These are phyloP conservation scores for Taphrina confusa DNA, from an alignment of 1,139 yeast species.

Conservation along the genomic window DNA sequence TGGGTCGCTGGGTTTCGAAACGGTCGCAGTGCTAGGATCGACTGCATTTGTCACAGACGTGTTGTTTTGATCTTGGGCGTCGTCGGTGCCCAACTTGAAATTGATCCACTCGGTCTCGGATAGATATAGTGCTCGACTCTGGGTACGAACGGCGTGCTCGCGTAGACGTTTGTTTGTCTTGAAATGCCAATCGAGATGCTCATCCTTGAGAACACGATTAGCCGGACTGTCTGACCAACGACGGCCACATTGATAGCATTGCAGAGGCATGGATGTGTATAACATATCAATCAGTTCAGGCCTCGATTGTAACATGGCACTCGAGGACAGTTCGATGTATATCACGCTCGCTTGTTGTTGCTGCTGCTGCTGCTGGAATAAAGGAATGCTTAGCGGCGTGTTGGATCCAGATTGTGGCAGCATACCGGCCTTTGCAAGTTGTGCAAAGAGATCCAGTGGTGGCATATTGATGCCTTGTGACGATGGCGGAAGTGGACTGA, in stretches of 20 bases:
- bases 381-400: neutral
- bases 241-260: slow-evolving; percentile 88
- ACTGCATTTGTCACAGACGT: slow-evolving; percentile 31
- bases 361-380: neutral
- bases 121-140: slow-evolving; percentile 81
- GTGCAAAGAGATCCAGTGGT: slow-evolving; percentile 14
- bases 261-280: slow-evolving; percentile 66
- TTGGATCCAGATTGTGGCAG: slow-evolving; percentile 9
- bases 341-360: neutral
- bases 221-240: slow-evolving; percentile 67
- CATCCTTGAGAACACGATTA: slow-evolving; percentile 57
- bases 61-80: slow-evolving; percentile 37
- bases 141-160: slow-evolving; percentile 52
- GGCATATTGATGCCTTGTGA: neutral
- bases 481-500: neutral
- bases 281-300: slow-evolving; percentile 48
- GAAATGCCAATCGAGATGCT: slow-evolving; percentile 95
- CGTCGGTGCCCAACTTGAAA: slow-evolving; percentile 41
- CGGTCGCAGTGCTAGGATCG: slow-evolving; percentile 42
- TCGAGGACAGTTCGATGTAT: slow-evolving; percentile 28
- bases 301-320: slow-evolving; percentile 42
- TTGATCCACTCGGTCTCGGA: slow-evolving; percentile 52
- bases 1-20: slow-evolving; percentile 66
- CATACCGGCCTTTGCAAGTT: slow-evolving; percentile 10
- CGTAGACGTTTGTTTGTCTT: slow-evolving; percentile 80